These are phyloP conservation scores for Mrakia blollopis DNA, from an alignment of 768 basidiomycete genomes.

Conservation along the genomic window DNA sequence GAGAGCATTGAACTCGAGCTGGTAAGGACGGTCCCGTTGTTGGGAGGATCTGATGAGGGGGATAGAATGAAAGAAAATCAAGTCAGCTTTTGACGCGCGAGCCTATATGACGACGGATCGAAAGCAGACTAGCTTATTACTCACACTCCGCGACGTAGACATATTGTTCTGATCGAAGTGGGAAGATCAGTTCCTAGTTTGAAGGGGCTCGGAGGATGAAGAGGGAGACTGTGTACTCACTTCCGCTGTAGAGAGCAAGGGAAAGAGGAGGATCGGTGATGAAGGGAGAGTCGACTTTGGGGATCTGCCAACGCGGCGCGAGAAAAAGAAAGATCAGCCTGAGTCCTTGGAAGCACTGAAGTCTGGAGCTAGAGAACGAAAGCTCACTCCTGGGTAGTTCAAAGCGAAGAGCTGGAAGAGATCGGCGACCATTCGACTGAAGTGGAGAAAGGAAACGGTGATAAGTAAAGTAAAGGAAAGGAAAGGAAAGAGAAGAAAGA, in stretches of 20 bases:
- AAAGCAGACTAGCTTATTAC: not conserved
- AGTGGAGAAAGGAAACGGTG: not conserved
- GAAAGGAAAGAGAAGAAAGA: not conserved
- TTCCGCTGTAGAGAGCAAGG: constrained; percentile 12
- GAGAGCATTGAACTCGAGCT: not conserved
- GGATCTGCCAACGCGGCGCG: not conserved
- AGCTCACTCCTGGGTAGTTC: not conserved
- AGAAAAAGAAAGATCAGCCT: not conserved
- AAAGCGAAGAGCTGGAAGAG: constrained; percentile 17
- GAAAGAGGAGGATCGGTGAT: constrained; percentile 8
- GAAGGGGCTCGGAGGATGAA: too few relatives aligned
- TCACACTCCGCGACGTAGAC: not conserved
- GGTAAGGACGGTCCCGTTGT: not conserved
- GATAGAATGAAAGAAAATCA: not conserved
- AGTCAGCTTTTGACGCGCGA: not conserved
- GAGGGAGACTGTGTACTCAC: not conserved
- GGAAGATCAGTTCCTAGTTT: not conserved
- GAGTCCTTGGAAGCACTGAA: not conserved
- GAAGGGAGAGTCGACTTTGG: constrained; percentile 11
- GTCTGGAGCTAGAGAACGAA: not conserved
- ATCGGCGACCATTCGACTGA: constrained; percentile 24
- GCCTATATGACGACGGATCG: too few relatives aligned
- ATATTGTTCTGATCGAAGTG: not conserved
- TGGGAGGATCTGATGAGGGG: not conserved
- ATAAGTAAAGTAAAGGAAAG: too few relatives aligned